These are phyloP conservation scores for Pseudocercospora pini-densiflorae DNA, from an alignment of 2,329 filamentous ascomycete genomes.

Conservation along the genomic window DNA sequence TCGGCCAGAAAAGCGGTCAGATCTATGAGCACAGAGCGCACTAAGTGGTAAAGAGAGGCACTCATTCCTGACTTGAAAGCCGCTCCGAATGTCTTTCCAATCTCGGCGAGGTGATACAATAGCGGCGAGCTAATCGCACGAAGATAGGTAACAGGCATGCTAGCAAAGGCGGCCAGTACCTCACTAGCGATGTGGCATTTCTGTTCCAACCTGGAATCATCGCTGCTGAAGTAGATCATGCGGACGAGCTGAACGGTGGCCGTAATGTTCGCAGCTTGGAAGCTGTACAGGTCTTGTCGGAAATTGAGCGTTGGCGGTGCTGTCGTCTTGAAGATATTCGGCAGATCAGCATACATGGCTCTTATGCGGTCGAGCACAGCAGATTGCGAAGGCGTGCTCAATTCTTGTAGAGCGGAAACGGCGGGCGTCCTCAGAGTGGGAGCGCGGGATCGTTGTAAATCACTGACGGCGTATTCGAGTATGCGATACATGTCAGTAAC, in stretches of 20 bases:
- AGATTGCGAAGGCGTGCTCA: constrained; percentile 13
- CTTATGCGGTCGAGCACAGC: constrained; percentile 17
- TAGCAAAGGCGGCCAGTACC: constrained; percentile 48
- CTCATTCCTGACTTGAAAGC: constrained; percentile 16
- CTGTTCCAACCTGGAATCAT: constrained; percentile 46
- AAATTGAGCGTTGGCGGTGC: constrained; percentile 37
- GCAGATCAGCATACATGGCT: constrained; percentile 26
- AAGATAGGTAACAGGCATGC: constrained; percentile 49
- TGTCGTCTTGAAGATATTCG: constrained; percentile 27
- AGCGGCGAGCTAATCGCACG: constrained; percentile 53
- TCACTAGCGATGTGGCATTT: constrained; percentile 51
- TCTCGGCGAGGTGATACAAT: constrained; percentile 52
- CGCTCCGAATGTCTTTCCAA: constrained; percentile 48
- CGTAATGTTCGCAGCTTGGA: constrained; percentile 53
- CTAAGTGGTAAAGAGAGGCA: constrained; percentile 9
- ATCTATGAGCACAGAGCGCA: constrained; percentile 12
- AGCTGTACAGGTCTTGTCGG: constrained; percentile 40
- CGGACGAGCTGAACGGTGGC: constrained; percentile 51
- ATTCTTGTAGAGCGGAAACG: constrained; percentile 11
- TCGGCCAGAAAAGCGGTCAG: constrained; percentile 7
- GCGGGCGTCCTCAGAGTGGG: constrained; percentile 4
- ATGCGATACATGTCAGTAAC: constrained; percentile 61
- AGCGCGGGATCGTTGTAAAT: constrained; percentile 11
- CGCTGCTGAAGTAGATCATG: constrained; percentile 50
- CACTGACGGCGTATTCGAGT: constrained; percentile 50